These are phyloP conservation scores for Fraxinus floribunda DNA, from an alignment of 305 asterid species.

Conservation along the genomic window DNA sequence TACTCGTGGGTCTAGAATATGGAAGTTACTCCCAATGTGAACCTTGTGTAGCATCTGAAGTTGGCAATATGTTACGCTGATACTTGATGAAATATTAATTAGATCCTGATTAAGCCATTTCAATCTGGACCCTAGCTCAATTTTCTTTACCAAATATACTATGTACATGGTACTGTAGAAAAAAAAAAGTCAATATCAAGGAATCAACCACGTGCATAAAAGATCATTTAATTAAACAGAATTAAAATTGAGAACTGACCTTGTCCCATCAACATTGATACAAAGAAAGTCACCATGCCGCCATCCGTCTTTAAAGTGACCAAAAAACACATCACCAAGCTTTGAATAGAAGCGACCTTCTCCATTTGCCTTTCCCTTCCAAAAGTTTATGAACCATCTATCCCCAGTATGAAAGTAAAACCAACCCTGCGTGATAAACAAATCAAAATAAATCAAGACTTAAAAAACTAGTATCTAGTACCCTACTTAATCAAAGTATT, in stretches of 20 bases:
- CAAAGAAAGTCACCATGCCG: constrained; percentile 82
- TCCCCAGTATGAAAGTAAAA: constrained; percentile 91
- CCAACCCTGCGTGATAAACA: constrained; percentile 68
- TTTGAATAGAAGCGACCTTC: constrained; percentile 94
- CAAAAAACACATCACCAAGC: constrained; percentile 81
- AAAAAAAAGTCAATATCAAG: not conserved
- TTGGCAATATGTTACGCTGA: not conserved
- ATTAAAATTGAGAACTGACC: constrained; percentile 41
- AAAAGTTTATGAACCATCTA: constrained; percentile 88
- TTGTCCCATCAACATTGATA: constrained; percentile 78
- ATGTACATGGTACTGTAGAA: not conserved
- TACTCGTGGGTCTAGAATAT: not conserved
- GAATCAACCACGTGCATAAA: not conserved
- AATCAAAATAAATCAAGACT: constrained; percentile 8
- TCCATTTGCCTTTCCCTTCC: constrained; percentile 98
- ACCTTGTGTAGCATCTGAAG: not conserved
- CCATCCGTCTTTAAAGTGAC: constrained; percentile 96
- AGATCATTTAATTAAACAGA: not conserved
- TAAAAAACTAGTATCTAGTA: not conserved
- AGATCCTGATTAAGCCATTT: not conserved
- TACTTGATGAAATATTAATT: not conserved
- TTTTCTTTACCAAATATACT: not conserved
- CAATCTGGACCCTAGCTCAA: not conserved
- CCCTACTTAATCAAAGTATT: not conserved
- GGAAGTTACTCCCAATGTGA: not conserved